A percentile compares a stretch with the other conserved stretches of the same genome.
These are phyloP conservation scores for Hanseniaspora valbyensis DNA, from an alignment of 805 yeast genomes.

Conservation along the genomic window DNA sequence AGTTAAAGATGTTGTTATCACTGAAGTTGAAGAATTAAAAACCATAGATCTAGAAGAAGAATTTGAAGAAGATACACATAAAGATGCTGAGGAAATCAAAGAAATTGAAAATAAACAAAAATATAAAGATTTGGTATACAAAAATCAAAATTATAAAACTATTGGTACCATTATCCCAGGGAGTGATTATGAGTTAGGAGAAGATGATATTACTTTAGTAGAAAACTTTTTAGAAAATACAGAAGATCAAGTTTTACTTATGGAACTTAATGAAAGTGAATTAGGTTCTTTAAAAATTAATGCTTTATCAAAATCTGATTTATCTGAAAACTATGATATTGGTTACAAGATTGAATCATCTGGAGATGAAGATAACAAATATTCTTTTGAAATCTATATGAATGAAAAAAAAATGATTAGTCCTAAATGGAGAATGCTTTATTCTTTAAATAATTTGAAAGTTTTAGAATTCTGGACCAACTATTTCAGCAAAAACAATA, in stretches of 20 bases:
- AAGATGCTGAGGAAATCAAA: slow-evolving; percentile 24
- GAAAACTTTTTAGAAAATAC: slow-evolving; percentile 37
- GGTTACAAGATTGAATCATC: slow-evolving; percentile 22
- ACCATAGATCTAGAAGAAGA: slow-evolving; percentile 5
- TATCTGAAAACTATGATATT: slow-evolving; percentile 8
- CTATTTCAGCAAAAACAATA: background rate
- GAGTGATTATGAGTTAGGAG: slow-evolving; percentile 23
- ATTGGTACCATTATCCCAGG: slow-evolving; percentile 18
- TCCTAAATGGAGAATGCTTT: slow-evolving; percentile 15
- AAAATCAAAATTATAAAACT: slow-evolving; percentile 13
- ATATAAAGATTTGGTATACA: slow-evolving; percentile 12
- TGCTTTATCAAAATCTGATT: slow-evolving; percentile 16
- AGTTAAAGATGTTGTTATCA: slow-evolving; percentile 28
- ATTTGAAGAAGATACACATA: slow-evolving; percentile 15
- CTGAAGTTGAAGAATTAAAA: slow-evolving; percentile 28
- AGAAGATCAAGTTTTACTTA: slow-evolving; percentile 32
- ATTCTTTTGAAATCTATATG: background rate
- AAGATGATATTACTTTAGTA: slow-evolving; percentile 26
- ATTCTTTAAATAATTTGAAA: slow-evolving; percentile 13
- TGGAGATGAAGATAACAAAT: slow-evolving; percentile 17
- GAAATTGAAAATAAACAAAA: slow-evolving; percentile 22
- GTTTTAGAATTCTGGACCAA: slow-evolving; percentile 7
- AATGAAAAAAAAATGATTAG: slow-evolving; percentile 15
- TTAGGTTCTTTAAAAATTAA: slow-evolving; percentile 16
- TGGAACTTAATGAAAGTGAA: slow-evolving; percentile 33